Percentiles rank a stretch among this genome's conserved stretches.
These are phyloP conservation scores for Scedosporium apiospermum DNA, from an alignment of 2,329 filamentous ascomycete genomes.

Conservation along the genomic window DNA sequence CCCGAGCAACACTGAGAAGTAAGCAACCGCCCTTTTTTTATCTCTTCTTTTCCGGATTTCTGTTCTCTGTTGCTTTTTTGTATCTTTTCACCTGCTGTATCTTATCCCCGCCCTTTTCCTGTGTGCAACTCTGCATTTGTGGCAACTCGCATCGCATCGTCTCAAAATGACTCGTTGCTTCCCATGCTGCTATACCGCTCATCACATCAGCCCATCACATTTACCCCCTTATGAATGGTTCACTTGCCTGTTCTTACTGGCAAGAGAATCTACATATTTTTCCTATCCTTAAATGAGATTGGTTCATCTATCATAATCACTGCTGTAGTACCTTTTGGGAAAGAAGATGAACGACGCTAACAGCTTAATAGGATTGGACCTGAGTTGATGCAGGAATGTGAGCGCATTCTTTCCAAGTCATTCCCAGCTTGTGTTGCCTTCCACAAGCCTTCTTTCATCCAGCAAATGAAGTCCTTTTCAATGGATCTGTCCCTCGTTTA, in stretches of 20 bases:
- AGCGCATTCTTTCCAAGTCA: slow-evolving; percentile 51
- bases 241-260: not conserved
- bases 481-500: slow-evolving; percentile 49
- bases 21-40: slow-evolving; percentile 21
- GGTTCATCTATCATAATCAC: not conserved
- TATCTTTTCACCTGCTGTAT: not conserved
- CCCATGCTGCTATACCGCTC: not conserved
- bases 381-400: slow-evolving; percentile 48
- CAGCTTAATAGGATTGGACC: slow-evolving; percentile 35
- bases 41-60: slow-evolving; percentile 5
- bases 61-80: slow-evolving; percentile 3
- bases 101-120: not conserved
- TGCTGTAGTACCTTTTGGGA: not conserved
- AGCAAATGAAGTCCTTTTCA: slow-evolving; percentile 47
- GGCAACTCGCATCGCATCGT: not conserved
- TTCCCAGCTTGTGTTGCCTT: slow-evolving; percentile 53
- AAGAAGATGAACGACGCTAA: slow-evolving; percentile 11
- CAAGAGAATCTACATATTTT: not conserved
- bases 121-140: not conserved
- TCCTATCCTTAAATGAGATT: not conserved
- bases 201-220: not conserved
- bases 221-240: not conserved
- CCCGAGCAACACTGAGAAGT: slow-evolving; percentile 48
- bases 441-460: slow-evolving; percentile 52
- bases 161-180: not conserved